Evolutionary conservation across 163 green algal species (phyloP).

Genomic region (Coccomyxa subellipsoidea): DNA sequence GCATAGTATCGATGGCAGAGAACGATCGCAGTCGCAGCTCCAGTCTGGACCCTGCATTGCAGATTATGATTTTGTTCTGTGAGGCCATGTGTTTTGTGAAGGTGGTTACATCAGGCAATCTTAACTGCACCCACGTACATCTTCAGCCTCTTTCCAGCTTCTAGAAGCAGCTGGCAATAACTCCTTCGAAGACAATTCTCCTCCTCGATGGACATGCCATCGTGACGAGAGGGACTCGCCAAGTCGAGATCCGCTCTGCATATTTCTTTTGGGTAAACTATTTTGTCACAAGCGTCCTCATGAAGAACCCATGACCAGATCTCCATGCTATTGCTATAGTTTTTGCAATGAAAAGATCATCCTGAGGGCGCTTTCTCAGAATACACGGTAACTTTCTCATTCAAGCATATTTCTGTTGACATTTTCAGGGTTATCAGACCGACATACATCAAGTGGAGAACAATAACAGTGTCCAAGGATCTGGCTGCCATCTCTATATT

Average conservation of each 20-base stretch:
- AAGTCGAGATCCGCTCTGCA: not conserved
- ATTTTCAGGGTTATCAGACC: too few species aligned
- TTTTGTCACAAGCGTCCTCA: not conserved
- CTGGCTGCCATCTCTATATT: too few species aligned
- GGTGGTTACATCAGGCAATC: too few species aligned
- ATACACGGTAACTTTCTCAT: too few species aligned
- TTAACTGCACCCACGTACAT: not conserved
- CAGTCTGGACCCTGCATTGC: not conserved
- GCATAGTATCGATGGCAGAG: constrained; percentile 1
- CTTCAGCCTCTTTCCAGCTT: constrained; percentile 1
- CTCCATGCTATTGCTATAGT: not conserved
- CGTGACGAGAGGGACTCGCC: not conserved
- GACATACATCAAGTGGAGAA: too few species aligned
- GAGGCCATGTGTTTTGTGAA: not conserved
- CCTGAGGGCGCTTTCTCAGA: too few species aligned
- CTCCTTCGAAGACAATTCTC: not conserved
- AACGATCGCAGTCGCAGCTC: not conserved
- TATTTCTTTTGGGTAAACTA: not conserved
- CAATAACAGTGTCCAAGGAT: too few species aligned
- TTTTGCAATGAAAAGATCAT: not conserved
- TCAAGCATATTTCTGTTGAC: too few species aligned
- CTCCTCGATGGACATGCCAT: not conserved
- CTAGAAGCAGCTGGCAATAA: not conserved
- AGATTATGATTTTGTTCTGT: not conserved
- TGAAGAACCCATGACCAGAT: not conserved